These are phyloP conservation scores for Kodamaea laetipori DNA, from an alignment of 805 yeast genomes.

Conservation along the genomic window DNA sequence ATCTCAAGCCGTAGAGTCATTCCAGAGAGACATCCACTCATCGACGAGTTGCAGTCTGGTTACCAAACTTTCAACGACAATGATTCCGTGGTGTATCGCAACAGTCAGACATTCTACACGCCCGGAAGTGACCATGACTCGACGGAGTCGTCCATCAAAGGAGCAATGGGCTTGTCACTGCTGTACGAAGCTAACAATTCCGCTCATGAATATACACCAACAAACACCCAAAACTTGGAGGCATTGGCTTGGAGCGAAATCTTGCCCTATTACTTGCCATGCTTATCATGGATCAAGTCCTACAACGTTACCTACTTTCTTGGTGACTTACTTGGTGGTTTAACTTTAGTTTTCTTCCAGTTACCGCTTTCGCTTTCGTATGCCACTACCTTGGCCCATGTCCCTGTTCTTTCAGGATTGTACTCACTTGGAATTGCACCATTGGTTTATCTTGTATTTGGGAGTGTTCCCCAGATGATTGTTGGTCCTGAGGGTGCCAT, in stretches of 20 bases:
- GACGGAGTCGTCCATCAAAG: not conserved
- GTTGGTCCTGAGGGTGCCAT: slow-evolving; percentile 52
- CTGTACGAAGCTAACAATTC: not conserved
- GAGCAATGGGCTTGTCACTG: not conserved
- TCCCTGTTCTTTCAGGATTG: slow-evolving; percentile 43
- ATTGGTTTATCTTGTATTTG: slow-evolving; percentile 41
- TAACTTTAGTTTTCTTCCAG: slow-evolving; percentile 87
- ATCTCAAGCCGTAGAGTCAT: slow-evolving; percentile 25
- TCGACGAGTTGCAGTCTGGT: slow-evolving; percentile 7
- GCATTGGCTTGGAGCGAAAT: slow-evolving; percentile 31
- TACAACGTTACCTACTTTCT: slow-evolving; percentile 46
- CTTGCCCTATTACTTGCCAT: slow-evolving; percentile 67
- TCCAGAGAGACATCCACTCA: slow-evolving; percentile 18
- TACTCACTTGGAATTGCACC: slow-evolving; percentile 43
- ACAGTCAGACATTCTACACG: slow-evolving; percentile 2
- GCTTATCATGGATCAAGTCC: slow-evolving; percentile 63
- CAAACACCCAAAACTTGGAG: slow-evolving; percentile 22
- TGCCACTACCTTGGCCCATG: slow-evolving; percentile 45
- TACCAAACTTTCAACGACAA: slow-evolving; percentile 6
- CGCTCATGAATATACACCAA: slow-evolving; percentile 25
- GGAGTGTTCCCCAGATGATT: slow-evolving; percentile 49
- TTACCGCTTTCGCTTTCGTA: slow-evolving; percentile 70
- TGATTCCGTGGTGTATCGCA: slow-evolving; percentile 14
- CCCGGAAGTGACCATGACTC: slow-evolving; percentile 1
- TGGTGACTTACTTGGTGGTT: slow-evolving; percentile 78